Evolutionary conservation across 768 basidiomycete species (phyloP).

Genomic region (Mycena filopes): DNA sequence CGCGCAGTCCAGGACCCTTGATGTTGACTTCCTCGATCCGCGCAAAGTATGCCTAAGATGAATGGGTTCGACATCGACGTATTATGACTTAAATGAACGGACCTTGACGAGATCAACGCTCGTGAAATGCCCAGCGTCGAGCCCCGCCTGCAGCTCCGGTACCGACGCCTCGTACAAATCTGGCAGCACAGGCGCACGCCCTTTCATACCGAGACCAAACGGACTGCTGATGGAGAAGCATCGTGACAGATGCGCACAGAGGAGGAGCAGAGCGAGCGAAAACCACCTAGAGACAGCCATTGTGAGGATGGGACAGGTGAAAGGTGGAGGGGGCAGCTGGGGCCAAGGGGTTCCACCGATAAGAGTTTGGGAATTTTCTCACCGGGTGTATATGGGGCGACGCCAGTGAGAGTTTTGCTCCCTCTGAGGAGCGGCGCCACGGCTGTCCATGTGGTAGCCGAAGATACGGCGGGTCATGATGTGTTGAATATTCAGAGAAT

Average conservation of each 20-base stretch:
- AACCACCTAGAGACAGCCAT: conserved; percentile 9
- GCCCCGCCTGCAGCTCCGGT: conserved; percentile 62
- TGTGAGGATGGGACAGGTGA: background rate
- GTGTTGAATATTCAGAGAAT: background rate
- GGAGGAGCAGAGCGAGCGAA: conserved; percentile 5
- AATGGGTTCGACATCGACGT: background rate
- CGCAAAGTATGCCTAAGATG: conserved; percentile 66
- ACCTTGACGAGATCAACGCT: conserved; percentile 75
- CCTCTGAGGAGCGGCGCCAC: background rate
- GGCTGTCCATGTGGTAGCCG: conserved; percentile 2
- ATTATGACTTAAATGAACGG: background rate
- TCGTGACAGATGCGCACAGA: conserved; percentile 14
- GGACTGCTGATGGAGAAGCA: conserved; percentile 8
- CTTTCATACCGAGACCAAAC: background rate
- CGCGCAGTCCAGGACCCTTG: conserved; percentile 53
- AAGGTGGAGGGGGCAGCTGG: background rate
- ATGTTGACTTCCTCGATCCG: conserved; percentile 78
- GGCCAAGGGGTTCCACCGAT: conserved; percentile 2
- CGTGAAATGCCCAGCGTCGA: conserved; percentile 61
- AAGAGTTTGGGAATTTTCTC: conserved; percentile 15
- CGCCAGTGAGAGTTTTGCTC: conserved; percentile 7
- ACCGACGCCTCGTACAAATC: conserved; percentile 73
- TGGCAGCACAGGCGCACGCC: conserved; percentile 40
- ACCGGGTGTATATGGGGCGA: conserved; percentile 1
- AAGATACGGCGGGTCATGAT: background rate